These are phyloP conservation scores for Diphasiastrum complanatum DNA, from an alignment of 83 land plant species.

Conservation along the genomic window DNA sequence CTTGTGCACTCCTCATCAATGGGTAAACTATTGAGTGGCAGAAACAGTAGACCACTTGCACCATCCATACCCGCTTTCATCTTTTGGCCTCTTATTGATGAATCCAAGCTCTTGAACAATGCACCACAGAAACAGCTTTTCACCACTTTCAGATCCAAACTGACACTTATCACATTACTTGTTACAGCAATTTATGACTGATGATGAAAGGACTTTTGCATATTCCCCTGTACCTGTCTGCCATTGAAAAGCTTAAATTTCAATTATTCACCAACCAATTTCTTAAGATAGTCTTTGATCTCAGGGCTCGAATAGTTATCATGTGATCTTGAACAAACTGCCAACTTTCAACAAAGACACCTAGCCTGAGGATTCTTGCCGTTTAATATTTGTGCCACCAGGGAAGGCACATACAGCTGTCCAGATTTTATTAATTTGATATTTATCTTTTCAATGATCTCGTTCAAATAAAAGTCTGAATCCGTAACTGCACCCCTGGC, in stretches of 20 bases:
- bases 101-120: constrained; percentile 26
- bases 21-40: constrained; percentile 41
- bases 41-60: constrained; percentile 59
- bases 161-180: too few relatives aligned
- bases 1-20: constrained; percentile 44
- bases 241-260: constrained; percentile 54
- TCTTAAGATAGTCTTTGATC: not conserved
- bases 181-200: too few relatives aligned
- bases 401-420: constrained; percentile 49
- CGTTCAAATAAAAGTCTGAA: constrained; percentile 34
- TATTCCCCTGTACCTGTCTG: too few relatives aligned
- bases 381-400: constrained; percentile 34
- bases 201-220: too few relatives aligned
- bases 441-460: constrained; percentile 32
- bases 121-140: constrained; percentile 30
- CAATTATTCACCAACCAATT: constrained; percentile 49
- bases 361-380: constrained; percentile 41
- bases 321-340: constrained; percentile 35
- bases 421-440: constrained; percentile 42
- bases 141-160: too few relatives aligned
- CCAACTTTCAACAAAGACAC: constrained; percentile 63
- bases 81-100: constrained; percentile 3
- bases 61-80: constrained; percentile 33
- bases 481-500: not conserved
- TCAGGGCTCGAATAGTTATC: constrained; percentile 8